Evolutionary conservation across 768 basidiomycete genomes (phyloP), one percentile per base, ranked within the genome.

Genomic region (Russula dissimulans): DNA sequence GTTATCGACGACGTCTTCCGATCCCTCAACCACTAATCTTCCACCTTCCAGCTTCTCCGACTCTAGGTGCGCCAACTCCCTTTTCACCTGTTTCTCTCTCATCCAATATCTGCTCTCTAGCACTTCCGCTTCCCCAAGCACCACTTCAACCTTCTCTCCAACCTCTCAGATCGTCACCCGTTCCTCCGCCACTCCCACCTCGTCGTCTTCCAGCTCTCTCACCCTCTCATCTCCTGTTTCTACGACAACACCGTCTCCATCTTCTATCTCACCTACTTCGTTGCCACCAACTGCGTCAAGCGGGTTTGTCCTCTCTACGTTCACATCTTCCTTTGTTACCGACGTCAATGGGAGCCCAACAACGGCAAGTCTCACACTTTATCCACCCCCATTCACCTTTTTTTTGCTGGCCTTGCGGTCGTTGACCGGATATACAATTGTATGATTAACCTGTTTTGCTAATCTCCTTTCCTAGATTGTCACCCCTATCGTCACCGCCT

Each of bases 401-500:
- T 36, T 17, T 42, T 10, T 9, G 34, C 11, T 31, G 10, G 4
- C 32, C 8, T 14, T 15, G 58, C 46, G 46, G 17, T 44, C 9
- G 36, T 44, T 49, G 18, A 10, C 38, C 41, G 26, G 17, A n/a
- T 32, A n/a, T 32, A 38, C 38, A 29, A 18, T 29, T 41, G 39
- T 41, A 41, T 14, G 14, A 41, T 41, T 41, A 41, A 41, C 36
- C 36, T 26, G 1, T 12, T 15, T n/a, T 11, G 17, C 22, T 42
- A 15, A 17, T 51, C 22, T 51, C 26, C 10, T 36, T 6, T 18
- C 31, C 50, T 42, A 65, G 64, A 18, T 63, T 5, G 46, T 54
- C 15, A 64, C 62, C 7, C 64, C 64, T 8, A 55, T 65, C 55
- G 58, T 60, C 34, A 65, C 64, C 1, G 5, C 61, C 1, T 41